Evolutionary conservation across 2,329 filamentous ascomycete genomes (phyloP).

Genomic region (Leptoxyphium fumago): DNA sequence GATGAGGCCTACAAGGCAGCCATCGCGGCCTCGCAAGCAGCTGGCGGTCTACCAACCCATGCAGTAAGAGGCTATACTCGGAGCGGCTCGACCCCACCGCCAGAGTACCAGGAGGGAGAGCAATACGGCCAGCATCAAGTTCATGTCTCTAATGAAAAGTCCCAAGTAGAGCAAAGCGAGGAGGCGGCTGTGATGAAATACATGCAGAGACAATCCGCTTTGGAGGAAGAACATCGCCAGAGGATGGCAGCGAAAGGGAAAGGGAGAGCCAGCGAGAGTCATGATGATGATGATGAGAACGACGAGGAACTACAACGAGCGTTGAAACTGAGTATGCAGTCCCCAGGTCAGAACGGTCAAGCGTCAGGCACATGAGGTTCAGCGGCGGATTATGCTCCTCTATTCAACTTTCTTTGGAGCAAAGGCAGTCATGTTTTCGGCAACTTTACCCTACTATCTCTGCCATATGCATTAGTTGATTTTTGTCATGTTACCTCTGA

Average conservation of each 20-base stretch:
- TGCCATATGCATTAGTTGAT: too few species aligned
- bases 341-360: background rate
- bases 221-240: background rate
- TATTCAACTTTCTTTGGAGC: too few species aligned
- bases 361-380: background rate
- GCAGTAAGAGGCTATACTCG: background rate
- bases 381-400: too few species aligned
- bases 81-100: background rate
- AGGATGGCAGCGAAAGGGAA: background rate
- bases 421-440: too few species aligned
- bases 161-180: background rate
- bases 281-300: constrained; percentile 3
- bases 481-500: too few species aligned
- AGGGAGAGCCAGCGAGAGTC: background rate
- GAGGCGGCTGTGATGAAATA: background rate
- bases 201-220: background rate
- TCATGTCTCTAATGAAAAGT: background rate
- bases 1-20: background rate
- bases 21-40: background rate
- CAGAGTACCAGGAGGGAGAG: background rate
- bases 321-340: constrained; percentile 31
- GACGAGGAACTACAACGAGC: constrained; percentile 29
- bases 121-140: background rate
- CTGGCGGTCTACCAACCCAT: background rate
- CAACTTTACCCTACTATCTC: too few species aligned